These are phyloP conservation scores for Cystobasidium sp. DNA, from an alignment of 1,284 basidiomycete genomes.

Conservation along the genomic window DNA sequence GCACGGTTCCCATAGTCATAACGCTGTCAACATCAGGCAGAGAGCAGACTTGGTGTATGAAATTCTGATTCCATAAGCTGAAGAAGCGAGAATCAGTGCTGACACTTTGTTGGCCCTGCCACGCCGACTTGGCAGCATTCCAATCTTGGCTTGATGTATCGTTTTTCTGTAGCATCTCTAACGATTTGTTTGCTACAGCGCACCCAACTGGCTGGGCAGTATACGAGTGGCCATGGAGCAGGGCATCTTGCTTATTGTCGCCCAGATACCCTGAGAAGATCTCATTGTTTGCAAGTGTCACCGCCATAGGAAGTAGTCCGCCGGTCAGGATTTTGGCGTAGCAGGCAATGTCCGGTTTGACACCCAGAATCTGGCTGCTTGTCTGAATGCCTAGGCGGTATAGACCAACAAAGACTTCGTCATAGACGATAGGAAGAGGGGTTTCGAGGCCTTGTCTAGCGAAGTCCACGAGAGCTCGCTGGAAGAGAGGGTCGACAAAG, in stretches of 20 bases:
- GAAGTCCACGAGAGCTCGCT: conserved; percentile 80
- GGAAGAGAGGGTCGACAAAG: conserved; percentile 96
- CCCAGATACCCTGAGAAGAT: conserved; percentile 82
- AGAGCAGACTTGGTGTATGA: conserved; percentile 69
- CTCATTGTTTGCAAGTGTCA: conserved; percentile 76
- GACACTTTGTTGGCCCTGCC: conserved; percentile 52
- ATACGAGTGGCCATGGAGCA: conserved; percentile 94
- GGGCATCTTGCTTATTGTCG: conserved; percentile 76
- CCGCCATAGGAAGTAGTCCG: conserved; percentile 83
- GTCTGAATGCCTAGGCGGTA: conserved; percentile 80
- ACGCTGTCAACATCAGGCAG: conserved; percentile 68
- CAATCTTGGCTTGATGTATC: conserved; percentile 64
- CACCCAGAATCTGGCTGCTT: conserved; percentile 69
- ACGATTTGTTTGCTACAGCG: conserved; percentile 80
- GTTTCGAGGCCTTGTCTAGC: conserved; percentile 70
- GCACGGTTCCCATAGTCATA: conserved; percentile 87
- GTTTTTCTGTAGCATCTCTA: conserved; percentile 67
- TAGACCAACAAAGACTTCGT: conserved; percentile 94
- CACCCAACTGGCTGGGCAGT: conserved; percentile 91
- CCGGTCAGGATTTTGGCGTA: conserved; percentile 95
- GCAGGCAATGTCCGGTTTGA: conserved; percentile 81
- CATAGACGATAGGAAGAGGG: conserved; percentile 88
- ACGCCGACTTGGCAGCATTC: conserved; percentile 65
- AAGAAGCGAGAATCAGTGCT: conserved; percentile 61
- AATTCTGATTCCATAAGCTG: conserved; percentile 85